A percentile compares a stretch with the other conserved stretches of the same genome.
These are phyloP conservation scores for Thalassia testudinum DNA, from an alignment of 116 monocot species.

Conservation along the genomic window DNA sequence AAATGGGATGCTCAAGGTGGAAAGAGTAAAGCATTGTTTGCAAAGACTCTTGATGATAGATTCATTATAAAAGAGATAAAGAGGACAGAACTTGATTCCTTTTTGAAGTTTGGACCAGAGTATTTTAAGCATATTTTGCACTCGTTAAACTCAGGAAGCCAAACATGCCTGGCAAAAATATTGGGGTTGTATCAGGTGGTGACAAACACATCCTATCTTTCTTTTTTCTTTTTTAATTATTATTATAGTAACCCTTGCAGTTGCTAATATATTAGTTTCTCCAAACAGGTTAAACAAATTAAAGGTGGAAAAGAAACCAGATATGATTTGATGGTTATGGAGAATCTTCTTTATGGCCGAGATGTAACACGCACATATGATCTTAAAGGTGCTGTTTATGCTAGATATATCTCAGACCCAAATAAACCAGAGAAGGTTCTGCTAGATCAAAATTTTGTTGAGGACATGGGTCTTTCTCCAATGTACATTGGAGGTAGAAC, in stretches of 20 bases:
- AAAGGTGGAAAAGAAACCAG: slow-evolving; percentile 64
- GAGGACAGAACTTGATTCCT: slow-evolving; percentile 83
- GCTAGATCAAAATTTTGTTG: slow-evolving; percentile 78
- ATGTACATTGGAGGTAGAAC: slow-evolving; percentile 63
- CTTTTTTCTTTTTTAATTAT: slow-evolving; percentile 1
- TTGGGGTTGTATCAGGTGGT: slow-evolving; percentile 88
- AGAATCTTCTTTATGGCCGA: slow-evolving; percentile 70
- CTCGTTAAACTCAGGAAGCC: slow-evolving; percentile 70
- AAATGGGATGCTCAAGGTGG: slow-evolving; percentile 99
- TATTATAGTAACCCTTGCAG: not conserved
- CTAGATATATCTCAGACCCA: slow-evolving; percentile 44
- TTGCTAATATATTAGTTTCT: not conserved
- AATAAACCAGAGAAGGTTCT: slow-evolving; percentile 30
- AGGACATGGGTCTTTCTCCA: slow-evolving; percentile 75
- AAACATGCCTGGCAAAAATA: slow-evolving; percentile 94
- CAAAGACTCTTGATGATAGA: slow-evolving; percentile 91
- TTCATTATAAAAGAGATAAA: slow-evolving; percentile 96
- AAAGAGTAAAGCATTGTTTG: slow-evolving; percentile 92
- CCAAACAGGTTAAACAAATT: slow-evolving; percentile 59
- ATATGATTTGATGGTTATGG: slow-evolving; percentile 85
- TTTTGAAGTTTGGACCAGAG: slow-evolving; percentile 74
- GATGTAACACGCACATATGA: slow-evolving; percentile 64
- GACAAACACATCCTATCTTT: not conserved
- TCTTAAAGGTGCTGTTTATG: slow-evolving; percentile 82
- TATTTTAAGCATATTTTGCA: slow-evolving; percentile 67